phyloP scores from a whole-genome alignment of 2,329 filamentous ascomycete species.

The Verticillium tricorpus region DNA sequence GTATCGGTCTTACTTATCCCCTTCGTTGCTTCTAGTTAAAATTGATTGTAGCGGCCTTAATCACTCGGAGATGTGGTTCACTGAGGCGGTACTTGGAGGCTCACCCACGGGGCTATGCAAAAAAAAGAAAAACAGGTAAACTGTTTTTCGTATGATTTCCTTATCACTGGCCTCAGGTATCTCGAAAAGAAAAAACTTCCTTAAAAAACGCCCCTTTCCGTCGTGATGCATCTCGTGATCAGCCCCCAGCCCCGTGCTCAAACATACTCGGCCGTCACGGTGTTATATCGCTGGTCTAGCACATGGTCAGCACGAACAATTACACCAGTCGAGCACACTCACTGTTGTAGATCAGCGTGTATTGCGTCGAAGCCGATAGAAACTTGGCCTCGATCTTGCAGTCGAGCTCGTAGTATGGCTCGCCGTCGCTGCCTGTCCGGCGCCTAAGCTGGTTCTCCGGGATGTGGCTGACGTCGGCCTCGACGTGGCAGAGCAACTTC shows the following conservation, averaged over 20 bases:
- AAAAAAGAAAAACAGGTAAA: not conserved
- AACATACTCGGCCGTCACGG: slow-evolving; percentile 38
- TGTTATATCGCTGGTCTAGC: slow-evolving; percentile 32
- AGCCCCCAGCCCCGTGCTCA: slow-evolving; percentile 9
- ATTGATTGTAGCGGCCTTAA: no score
- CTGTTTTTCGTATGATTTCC: not conserved
- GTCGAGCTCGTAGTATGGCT: slow-evolving; percentile 33
- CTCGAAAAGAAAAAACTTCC: not conserved
- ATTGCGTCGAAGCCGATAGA: slow-evolving; percentile 35
- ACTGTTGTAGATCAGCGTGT: slow-evolving; percentile 39
- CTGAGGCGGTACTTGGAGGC: no score
- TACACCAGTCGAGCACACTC: slow-evolving; percentile 9
- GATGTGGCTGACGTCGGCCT: slow-evolving; percentile 35
- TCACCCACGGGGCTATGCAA: no score
- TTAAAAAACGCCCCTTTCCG: not conserved
- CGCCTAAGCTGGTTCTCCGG: slow-evolving; percentile 28
- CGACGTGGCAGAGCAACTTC: slow-evolving; percentile 28
- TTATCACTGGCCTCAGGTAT: not conserved
- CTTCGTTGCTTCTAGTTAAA: no score
- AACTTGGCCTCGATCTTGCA: slow-evolving; percentile 37
- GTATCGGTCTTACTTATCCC: no score
- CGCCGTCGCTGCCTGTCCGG: slow-evolving; percentile 28
- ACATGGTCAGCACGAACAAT: slow-evolving; percentile 11
- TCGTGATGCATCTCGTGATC: not conserved
- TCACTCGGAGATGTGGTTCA: no score